Conservation (phyloP, 108 stramenopile genomes). For the Cafeteria roenbergensis region DNA sequence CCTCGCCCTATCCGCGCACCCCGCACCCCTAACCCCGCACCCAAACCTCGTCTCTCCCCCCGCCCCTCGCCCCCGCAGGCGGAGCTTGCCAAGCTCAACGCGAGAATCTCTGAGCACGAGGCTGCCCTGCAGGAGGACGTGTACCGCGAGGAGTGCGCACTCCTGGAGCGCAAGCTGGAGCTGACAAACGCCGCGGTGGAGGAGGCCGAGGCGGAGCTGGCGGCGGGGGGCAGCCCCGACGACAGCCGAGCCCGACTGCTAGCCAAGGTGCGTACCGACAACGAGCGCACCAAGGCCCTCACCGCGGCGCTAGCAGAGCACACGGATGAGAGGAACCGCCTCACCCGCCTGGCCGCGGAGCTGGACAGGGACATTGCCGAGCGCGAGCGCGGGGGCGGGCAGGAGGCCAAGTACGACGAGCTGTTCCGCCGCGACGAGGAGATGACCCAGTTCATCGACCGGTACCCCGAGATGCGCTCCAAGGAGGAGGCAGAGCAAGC, state of each 20-base stretch:
- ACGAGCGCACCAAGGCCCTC: conserved; percentile 21
- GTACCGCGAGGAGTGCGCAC: conserved; percentile 22
- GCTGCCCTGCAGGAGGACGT: conserved; percentile 2
- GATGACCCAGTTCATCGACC: conserved; percentile 47
- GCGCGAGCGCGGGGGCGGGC: conserved; percentile 10
- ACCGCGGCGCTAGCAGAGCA: conserved; percentile 19
- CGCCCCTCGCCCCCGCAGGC: not conserved
- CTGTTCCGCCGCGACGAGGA: conserved; percentile 40
- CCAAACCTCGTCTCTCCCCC: too few relatives aligned
- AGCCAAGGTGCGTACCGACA: conserved; percentile 23
- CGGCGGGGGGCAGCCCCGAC: conserved; percentile 39
- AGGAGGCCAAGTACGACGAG: conserved; percentile 35
- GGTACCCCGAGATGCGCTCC: conserved; percentile 26
- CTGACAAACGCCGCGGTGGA: conserved; percentile 28
- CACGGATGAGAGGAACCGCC: conserved; percentile 7
- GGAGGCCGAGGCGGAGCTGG: conserved; percentile 34
- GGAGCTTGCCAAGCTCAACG: conserved; percentile 4
- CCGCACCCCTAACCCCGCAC: too few relatives aligned
- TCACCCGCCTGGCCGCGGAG: conserved; percentile 12
- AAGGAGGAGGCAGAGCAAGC: conserved; percentile 29
- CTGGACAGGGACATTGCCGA: conserved; percentile 15
- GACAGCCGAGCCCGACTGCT: conserved; percentile 32
- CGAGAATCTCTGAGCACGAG: conserved; percentile 6
- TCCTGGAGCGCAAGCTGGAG: conserved; percentile 13
- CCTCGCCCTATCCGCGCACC: too few relatives aligned